Base-by-base conservation (phyloP, 169 alveolate genomes). In the Plasmodium falciparum region DNA sequence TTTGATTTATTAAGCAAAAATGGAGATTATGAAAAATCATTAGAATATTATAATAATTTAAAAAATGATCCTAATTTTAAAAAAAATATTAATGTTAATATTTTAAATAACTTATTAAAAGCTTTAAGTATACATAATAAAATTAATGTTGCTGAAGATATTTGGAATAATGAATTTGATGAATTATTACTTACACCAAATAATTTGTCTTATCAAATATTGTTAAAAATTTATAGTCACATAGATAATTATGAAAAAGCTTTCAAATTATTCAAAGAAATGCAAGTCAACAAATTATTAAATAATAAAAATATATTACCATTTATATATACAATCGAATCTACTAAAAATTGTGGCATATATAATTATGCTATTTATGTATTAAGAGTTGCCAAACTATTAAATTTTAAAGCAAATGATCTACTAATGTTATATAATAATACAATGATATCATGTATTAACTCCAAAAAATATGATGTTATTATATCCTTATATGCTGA, bases 141-240 rank as follows among this genome's bases (percentile, higher is more conserved):
- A 83, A 70, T 69, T 58, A 83, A 83, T 62, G 71, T 83, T 8
- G 71, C 59, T 39, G 91, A 83, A 56, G 47, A 83, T 20, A 50
- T 83, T 50, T 83, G 91, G 91, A 83, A 83, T 43, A 83, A 83
- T 71, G 91, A 83, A 83, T 83, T 59, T 62, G 91, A 83, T 69
- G 91, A 83, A 39, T 58, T 83, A 29, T 20, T 29, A 33, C 29
- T 83, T 69, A 39, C 74, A 22, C 91, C 83, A 33, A 83, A 83
- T 70, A 54, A 4, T 33, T n/a, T 83, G 6, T 83, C 91, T 5
- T 83, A 83, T 49, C 86, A 29, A 26, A 58, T 54, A 11, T 29
- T 83, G 61, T 58, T 83, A 50, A 67, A 83, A n/a, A 85, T 49
- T 1, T 83, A 83, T 22, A 58, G 86, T 47, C 47, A 69, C 39